phyloP scores from a whole-genome alignment of 2,329 filamentous ascomycete genomes.

The Fusarium chaquense region DNA sequence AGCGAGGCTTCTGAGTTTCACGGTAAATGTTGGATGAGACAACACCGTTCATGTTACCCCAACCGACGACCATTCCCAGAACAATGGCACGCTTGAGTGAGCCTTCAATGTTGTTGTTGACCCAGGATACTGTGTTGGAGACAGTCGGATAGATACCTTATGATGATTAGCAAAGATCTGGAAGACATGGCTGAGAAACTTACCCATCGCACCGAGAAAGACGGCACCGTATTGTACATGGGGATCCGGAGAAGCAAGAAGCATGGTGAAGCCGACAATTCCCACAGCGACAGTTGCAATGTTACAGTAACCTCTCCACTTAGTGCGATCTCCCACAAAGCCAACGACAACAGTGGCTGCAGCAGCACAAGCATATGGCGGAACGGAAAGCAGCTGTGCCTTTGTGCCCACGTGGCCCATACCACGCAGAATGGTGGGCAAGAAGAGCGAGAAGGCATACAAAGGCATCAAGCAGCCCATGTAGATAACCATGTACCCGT shows the following conservation, averaged over 20 bases:
- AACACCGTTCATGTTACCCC: conserved; percentile 82
- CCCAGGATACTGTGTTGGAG: conserved; percentile 78
- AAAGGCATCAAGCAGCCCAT: conserved; percentile 63
- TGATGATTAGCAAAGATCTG: rapidly evolving
- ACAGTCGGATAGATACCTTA: conserved; percentile 79
- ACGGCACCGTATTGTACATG: conserved; percentile 74
- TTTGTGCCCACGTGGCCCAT: conserved; percentile 53
- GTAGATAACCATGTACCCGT: conserved; percentile 61
- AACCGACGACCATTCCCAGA: conserved; percentile 79
- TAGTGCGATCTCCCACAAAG: conserved; percentile 73
- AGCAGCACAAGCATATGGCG: conserved; percentile 71
- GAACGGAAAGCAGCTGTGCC: conserved; percentile 69
- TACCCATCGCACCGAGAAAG: conserved; percentile 70
- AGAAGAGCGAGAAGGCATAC: conserved; percentile 66
- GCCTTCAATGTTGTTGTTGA: conserved; percentile 75
- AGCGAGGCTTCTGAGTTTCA: conserved; percentile 48
- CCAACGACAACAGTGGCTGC: conserved; percentile 72
- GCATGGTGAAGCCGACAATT: conserved; percentile 74
- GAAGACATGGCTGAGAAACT: rapidly evolving
- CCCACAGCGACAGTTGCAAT: conserved; percentile 71
- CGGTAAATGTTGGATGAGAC: conserved; percentile 72
- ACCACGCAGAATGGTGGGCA: conserved; percentile 66
- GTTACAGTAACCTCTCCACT: conserved; percentile 74
- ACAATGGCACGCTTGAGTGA: conserved; percentile 75
- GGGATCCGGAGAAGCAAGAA: conserved; percentile 66